These are phyloP conservation scores for Lignosus rhinocerotis DNA, from an alignment of 1,284 basidiomycete genomes.

Conservation along the genomic window DNA sequence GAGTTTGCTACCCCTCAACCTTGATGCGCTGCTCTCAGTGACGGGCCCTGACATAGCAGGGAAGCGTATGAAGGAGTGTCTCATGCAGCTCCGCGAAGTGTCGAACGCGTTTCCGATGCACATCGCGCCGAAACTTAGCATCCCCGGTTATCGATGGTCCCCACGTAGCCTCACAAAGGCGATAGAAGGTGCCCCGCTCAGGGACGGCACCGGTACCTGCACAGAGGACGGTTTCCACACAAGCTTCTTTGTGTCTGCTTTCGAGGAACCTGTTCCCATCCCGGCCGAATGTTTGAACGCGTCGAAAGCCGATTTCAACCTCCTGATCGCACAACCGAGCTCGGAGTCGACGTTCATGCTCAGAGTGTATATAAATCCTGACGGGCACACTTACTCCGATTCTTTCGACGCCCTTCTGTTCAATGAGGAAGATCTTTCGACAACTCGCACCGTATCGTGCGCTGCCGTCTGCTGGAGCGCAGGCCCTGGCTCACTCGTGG, in stretches of 20 bases:
- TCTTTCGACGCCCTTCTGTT: neutral
- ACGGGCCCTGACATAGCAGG: neutral
- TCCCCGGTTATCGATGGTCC: slow-evolving; percentile 1
- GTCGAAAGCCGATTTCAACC: neutral
- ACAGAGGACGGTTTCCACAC: slow-evolving; percentile 3
- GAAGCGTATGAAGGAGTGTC: slow-evolving; percentile 1
- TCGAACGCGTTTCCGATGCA: neutral
- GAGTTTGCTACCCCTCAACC: slow-evolving; percentile 7
- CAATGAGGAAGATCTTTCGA: neutral
- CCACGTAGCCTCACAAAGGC: neutral
- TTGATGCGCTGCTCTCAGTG: neutral
- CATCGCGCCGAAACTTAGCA: neutral
- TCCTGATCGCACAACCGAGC: neutral
- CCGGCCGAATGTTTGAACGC: neutral
- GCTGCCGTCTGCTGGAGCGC: neutral
- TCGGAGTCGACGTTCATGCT: neutral
- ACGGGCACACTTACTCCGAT: neutral
- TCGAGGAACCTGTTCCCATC: neutral
- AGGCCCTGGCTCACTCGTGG: too few relatives aligned
- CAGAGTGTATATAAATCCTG: neutral
- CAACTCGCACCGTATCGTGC: neutral
- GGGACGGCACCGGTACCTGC: neutral
- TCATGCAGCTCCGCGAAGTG: neutral
- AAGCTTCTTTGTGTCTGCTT: neutral
- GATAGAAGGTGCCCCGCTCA: neutral